phyloP scores from a whole-genome alignment of 257 asterid genomes.

The Forsythia suspensa region DNA sequence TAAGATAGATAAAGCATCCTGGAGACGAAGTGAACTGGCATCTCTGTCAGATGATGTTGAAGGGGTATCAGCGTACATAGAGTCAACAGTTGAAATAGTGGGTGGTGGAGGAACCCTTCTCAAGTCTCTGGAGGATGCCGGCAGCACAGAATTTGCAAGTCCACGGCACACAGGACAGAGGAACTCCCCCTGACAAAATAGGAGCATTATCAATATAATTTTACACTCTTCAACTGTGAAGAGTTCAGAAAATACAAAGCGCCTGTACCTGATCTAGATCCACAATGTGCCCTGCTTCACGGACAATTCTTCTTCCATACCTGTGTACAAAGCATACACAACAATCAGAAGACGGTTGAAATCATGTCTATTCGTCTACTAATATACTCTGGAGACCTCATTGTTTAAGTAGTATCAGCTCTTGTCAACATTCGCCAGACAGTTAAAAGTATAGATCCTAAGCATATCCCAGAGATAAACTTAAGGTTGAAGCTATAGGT shows the following conservation, averaged over 20 bases:
- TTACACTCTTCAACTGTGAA: constrained; percentile 22
- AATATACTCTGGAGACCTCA: background rate
- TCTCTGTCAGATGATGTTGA: constrained; percentile 34
- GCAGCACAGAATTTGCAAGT: constrained; percentile 83
- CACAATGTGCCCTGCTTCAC: constrained; percentile 92
- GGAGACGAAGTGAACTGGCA: constrained; percentile 41
- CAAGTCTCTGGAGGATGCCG: constrained; percentile 54
- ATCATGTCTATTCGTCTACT: background rate
- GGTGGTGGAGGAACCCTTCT: constrained; percentile 36
- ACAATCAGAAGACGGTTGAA: background rate
- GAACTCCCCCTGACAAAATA: constrained; percentile 82
- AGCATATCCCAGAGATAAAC: constrained; percentile 18
- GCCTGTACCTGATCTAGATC: constrained; percentile 88
- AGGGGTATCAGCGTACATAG: constrained; percentile 31
- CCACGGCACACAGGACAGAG: constrained; percentile 99
- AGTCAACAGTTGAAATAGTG: constrained; percentile 26
- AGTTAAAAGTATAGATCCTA: constrained; percentile 1
- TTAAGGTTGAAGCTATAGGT: background rate
- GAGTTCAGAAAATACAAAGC: constrained; percentile 5
- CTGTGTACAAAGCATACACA: constrained; percentile 40
- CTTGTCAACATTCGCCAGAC: background rate
- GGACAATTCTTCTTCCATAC: constrained; percentile 69
- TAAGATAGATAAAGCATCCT: constrained; percentile 64
- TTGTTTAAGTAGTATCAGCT: background rate
- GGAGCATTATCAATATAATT: constrained; percentile 24